phyloP scores from a whole-genome alignment of 176 grass and related monocot genomes.

The Sorghum bicolor region Sorghum_bicolor_NCBIv3 NC_012871.2:46999501-47000000 shows the following conservation, averaged over 20 bases:
- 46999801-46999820: constrained; percentile 4
- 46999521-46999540: constrained; percentile 49
- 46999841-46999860: background rate
- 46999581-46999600: constrained; percentile 89
- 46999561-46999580: constrained; percentile 77
- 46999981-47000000: constrained; percentile 93
- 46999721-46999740: constrained; percentile 91
- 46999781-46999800: background rate
- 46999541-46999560: constrained; percentile 88
- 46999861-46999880: background rate
- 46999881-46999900: background rate
- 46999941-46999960: constrained; percentile 40
- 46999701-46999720: constrained; percentile 80
- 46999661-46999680: constrained; percentile 14
- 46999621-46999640: constrained; percentile 29
- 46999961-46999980: constrained; percentile 81
- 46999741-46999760: constrained; percentile 90
- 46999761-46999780: constrained; percentile 35
- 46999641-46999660: constrained; percentile 27
- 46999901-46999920: background rate
- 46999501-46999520: background rate
- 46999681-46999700: constrained; percentile 54
- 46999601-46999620: constrained; percentile 93
- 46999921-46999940: background rate
- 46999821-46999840: background rate